Conservation (phyloP, 2,329 filamentous ascomycete genomes). For the Aspergillus sp. region DNA sequence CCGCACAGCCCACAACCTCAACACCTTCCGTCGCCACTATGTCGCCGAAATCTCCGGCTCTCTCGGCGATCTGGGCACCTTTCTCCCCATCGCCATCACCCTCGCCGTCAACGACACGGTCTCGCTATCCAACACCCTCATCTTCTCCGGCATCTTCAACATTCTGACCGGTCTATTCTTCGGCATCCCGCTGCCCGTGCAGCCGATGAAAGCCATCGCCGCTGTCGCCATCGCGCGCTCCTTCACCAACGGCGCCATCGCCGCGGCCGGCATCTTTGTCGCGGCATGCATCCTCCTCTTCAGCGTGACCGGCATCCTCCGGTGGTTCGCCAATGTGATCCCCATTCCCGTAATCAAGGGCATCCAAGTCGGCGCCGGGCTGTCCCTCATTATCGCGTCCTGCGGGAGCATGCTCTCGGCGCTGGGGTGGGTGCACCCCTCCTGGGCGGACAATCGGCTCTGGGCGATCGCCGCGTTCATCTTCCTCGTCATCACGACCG, state of each 20-base stretch:
- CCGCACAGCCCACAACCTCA: conserved; percentile 50
- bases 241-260: conserved; percentile 66
- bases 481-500: conserved; percentile 65
- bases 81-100: conserved; percentile 84
- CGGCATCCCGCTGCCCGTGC: conserved; percentile 85
- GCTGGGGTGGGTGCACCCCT: conserved; percentile 65
- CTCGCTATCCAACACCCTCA: conserved; percentile 75
- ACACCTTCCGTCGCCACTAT: conserved; percentile 54
- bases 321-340: conserved; percentile 68
- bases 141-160: conserved; percentile 87
- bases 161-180: conserved; percentile 77
- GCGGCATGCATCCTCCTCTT: conserved; percentile 70
- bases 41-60: conserved; percentile 82
- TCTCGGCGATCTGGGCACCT: conserved; percentile 82
- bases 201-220: conserved; percentile 88
- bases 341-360: conserved; percentile 89
- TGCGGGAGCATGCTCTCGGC: conserved; percentile 65
- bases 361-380: conserved; percentile 87
- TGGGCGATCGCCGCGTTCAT: conserved; percentile 75
- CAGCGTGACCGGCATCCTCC: conserved; percentile 74
- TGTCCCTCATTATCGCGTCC: conserved; percentile 77
- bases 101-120: conserved; percentile 76
- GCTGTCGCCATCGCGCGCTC: conserved; percentile 75
- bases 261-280: conserved; percentile 82
- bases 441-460: conserved; percentile 71